Conservation (phyloP, 2,329 filamentous ascomycete species). For the Geosmithia morbida region DNA sequence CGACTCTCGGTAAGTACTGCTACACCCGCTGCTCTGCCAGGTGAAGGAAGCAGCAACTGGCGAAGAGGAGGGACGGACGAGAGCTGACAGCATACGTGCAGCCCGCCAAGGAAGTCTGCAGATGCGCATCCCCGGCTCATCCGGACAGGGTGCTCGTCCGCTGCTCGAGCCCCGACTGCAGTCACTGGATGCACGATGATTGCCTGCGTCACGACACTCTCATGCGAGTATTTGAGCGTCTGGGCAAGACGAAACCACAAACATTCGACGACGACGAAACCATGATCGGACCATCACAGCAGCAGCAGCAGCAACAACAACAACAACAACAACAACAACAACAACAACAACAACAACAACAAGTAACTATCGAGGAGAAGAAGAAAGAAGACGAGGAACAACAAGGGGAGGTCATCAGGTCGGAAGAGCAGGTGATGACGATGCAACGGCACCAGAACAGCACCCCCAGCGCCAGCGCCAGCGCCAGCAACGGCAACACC, state of each 20-base stretch:
- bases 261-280: constrained; percentile 18
- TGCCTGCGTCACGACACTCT: constrained; percentile 45
- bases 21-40: neutral
- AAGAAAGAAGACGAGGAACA: neutral
- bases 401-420: neutral
- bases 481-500: too few species aligned
- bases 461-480: too few species aligned
- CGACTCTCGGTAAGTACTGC: constrained; percentile 40
- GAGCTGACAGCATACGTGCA: constrained; percentile 8
- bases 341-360: too few species aligned
- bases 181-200: constrained; percentile 48
- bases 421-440: neutral
- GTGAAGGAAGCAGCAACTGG: too few species aligned
- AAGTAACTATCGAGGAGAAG: neutral
- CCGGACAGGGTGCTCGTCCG: constrained; percentile 45
- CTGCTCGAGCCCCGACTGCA: constrained; percentile 39
- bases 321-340: too few species aligned
- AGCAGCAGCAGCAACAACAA: too few species aligned
- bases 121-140: constrained; percentile 45
- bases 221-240: constrained; percentile 29
- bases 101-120: constrained; percentile 41
- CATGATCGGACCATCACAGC: neutral
- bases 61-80: neutral
- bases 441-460: too few species aligned
- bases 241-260: constrained; percentile 37